Conservation (phyloP, 2,329 filamentous ascomycete species). For the Pseudogymnoascus sp. region DNA sequence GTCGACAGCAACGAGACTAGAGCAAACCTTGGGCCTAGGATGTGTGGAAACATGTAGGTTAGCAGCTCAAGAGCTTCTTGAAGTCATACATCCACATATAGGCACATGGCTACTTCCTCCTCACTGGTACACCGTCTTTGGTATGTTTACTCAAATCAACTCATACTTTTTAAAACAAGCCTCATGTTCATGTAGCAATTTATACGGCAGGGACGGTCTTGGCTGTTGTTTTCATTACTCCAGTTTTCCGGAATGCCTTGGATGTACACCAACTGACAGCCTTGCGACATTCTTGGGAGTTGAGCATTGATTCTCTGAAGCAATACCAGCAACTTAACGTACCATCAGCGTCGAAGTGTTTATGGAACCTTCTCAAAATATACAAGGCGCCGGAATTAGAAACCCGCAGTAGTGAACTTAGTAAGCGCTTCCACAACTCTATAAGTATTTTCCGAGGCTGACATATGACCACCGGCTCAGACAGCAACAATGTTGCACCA, state of each 20-base stretch:
- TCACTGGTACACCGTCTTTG: constrained; percentile 8
- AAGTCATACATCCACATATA: not conserved
- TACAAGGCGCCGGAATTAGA: not conserved
- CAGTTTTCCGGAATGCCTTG: not conserved
- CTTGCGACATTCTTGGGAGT: not conserved
- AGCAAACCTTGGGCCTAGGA: not conserved
- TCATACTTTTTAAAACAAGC: not conserved
- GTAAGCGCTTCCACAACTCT: not conserved
- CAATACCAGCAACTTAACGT: not conserved
- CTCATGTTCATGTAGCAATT: not conserved
- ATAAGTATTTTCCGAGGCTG: not conserved
- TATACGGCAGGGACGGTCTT: constrained; percentile 6
- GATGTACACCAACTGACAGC: not conserved
- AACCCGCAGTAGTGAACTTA: not conserved
- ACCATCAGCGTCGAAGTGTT: not conserved
- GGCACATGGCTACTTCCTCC: constrained; percentile 5
- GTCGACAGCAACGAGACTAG: not conserved
- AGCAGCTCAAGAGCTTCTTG: constrained; percentile 2
- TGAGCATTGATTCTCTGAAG: not conserved
- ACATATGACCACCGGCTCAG: not conserved
- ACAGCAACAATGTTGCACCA: not conserved
- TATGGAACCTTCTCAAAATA: not conserved
- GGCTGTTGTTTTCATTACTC: not conserved
- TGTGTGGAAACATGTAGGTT: not conserved
- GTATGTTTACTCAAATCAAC: not conserved